These are phyloP conservation scores for Hydrangea macrophylla DNA, from an alignment of 148 eudicot genomes.

Conservation along the genomic window DNA sequence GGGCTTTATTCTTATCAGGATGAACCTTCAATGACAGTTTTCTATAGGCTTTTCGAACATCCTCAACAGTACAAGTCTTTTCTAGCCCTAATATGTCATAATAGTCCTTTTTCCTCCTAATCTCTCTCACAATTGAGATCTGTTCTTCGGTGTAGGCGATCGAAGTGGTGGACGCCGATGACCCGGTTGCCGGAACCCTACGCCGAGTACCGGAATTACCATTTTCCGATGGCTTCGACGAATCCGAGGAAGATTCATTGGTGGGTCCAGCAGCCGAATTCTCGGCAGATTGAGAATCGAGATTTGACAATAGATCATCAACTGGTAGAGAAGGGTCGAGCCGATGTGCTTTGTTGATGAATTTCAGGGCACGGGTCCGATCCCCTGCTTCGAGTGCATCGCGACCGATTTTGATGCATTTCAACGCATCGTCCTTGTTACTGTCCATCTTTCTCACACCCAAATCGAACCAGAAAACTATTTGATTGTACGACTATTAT, in stretches of 20 bases:
- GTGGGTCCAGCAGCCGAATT: constrained; percentile 9
- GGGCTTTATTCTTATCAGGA: constrained; percentile 56
- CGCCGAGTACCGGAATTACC: constrained; percentile 22
- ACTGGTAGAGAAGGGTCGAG: constrained; percentile 41
- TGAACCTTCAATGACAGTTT: constrained; percentile 58
- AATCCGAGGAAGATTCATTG: neutral
- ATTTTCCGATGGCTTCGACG: neutral
- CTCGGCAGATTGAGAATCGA: constrained; percentile 12
- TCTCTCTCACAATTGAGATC: constrained; percentile 41
- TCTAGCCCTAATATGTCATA: constrained; percentile 54
- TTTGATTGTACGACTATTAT: neutral
- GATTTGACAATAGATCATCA: constrained; percentile 27
- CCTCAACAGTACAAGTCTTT: constrained; percentile 39
- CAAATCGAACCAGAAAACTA: neutral
- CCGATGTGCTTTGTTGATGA: constrained; percentile 42
- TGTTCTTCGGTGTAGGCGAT: constrained; percentile 44
- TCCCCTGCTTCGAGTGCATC: constrained; percentile 34
- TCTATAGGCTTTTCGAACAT: constrained; percentile 47
- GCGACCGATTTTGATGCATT: constrained; percentile 39
- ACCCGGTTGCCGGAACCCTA: constrained; percentile 28
- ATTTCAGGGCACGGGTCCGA: constrained; percentile 38
- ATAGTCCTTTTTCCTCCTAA: constrained; percentile 49
- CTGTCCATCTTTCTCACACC: constrained; percentile 36
- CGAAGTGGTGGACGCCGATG: constrained; percentile 13
- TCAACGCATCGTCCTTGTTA: constrained; percentile 53